Percentiles rank a stretch among this genome's conserved stretches.
Conservation (phyloP, 495 filamentous ascomycete genomes). For the Talaromyces wortmannii region DNA sequence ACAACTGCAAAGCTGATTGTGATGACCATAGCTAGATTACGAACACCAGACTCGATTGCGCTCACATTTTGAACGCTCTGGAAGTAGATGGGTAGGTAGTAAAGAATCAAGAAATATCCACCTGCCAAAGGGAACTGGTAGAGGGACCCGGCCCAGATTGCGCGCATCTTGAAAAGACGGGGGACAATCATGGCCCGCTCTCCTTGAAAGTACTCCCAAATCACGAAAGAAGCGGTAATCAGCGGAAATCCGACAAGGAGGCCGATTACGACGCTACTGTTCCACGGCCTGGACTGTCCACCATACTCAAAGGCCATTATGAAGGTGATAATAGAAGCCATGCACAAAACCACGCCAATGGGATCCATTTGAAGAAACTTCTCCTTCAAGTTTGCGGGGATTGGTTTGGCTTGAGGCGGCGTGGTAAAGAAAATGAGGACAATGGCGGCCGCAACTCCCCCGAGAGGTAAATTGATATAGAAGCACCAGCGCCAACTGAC, state of each 20-base stretch:
- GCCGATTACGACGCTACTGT: constrained; percentile 33
- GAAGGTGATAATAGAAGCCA: constrained; percentile 47
- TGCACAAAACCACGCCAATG: constrained; percentile 43
- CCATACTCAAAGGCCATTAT: constrained; percentile 63
- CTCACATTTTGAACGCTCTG: constrained; percentile 40
- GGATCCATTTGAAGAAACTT: constrained; percentile 14
- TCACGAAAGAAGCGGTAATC: constrained; percentile 39
- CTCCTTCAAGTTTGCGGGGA: constrained; percentile 27
- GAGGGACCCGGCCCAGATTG: constrained; percentile 25
- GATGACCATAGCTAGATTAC: constrained; percentile 44
- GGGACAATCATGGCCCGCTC: constrained; percentile 25
- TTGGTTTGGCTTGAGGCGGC: neutral
- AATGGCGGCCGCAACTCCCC: constrained; percentile 26
- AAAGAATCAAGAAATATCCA: constrained; percentile 39
- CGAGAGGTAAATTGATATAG: constrained; percentile 41
- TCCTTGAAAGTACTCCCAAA: constrained; percentile 48
- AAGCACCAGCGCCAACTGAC: constrained; percentile 15
- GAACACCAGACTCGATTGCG: constrained; percentile 42
- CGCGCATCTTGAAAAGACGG: constrained; percentile 35
- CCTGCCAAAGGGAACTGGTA: constrained; percentile 37
- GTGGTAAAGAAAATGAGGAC: neutral
- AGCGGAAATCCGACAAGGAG: constrained; percentile 40
- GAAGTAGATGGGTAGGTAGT: constrained; percentile 61
- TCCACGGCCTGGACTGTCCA: constrained; percentile 48
- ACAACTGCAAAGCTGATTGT: constrained; percentile 22